A percentile compares a stretch with the other conserved stretches of the same genome.
These are phyloP conservation scores for Scutellaria minor DNA, from an alignment of 257 asterid species.

Conservation along the genomic window DNA sequence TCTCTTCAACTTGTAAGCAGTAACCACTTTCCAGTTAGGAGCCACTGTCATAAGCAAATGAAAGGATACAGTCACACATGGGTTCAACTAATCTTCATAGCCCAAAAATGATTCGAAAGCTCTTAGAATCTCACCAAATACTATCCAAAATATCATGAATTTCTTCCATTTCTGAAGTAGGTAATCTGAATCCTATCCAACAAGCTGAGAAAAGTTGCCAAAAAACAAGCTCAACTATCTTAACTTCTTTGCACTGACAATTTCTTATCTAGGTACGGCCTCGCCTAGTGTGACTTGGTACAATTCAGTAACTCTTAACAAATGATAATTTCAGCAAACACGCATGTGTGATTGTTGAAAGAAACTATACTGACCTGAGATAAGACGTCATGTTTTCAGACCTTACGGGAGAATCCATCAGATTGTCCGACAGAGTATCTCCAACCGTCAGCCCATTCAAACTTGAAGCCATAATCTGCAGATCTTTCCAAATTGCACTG, in stretches of 20 bases:
- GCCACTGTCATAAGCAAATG: neutral
- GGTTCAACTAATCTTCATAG: constrained; percentile 9
- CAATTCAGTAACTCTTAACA: too few species aligned
- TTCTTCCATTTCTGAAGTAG: constrained; percentile 14
- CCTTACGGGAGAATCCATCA: constrained; percentile 82
- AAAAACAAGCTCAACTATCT: neutral
- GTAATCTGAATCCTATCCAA: neutral
- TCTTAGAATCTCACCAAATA: neutral
- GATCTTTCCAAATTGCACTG: neutral
- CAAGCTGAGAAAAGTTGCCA: neutral
- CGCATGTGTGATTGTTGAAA: neutral
- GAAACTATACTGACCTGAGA: constrained; percentile 50
- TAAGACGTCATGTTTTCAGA: constrained; percentile 66
- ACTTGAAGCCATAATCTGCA: constrained; percentile 99
- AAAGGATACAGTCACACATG: neutral
- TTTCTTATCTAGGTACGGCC: neutral
- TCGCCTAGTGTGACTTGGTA: too few species aligned
- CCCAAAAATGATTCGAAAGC: constrained; percentile 7
- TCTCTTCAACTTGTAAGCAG: neutral
- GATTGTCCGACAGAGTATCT: constrained; percentile 66
- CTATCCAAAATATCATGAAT: neutral
- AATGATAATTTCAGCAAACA: constrained; percentile 16
- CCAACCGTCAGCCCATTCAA: constrained; percentile 93
- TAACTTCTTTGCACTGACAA: neutral
- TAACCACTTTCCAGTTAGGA: neutral